A percentile compares a stretch with the other conserved stretches of the same genome.
Conservation (phyloP, 257 asterid genomes). For the Fraxinus quadrangulata region DNA sequence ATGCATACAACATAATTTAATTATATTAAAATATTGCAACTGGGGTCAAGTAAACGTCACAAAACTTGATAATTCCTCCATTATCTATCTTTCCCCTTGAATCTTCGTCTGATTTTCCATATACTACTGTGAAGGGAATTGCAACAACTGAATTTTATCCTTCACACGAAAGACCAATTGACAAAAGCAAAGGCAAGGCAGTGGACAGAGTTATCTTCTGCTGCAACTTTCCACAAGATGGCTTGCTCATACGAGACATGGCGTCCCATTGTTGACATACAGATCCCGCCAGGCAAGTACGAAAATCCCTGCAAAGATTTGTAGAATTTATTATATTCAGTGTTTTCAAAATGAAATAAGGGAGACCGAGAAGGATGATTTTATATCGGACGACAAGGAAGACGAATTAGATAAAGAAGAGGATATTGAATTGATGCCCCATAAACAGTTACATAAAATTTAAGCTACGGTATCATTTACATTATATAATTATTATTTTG, state of each 20-base stretch:
- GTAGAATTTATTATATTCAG: neutral
- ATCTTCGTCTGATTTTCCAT: neutral
- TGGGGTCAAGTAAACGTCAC: conserved; percentile 28
- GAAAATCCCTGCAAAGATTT: conserved; percentile 60
- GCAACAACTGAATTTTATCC: neutral
- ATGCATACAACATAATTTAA: conserved; percentile 9
- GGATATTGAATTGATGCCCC: too few species aligned
- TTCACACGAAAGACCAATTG: conserved; percentile 89
- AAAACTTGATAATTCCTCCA: conserved; percentile 36
- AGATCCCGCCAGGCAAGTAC: conserved; percentile 79
- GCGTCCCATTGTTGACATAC: conserved; percentile 97
- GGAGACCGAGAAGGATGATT: too few species aligned
- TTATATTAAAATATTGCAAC: conserved; percentile 32
- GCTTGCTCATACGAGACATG: conserved; percentile 87
- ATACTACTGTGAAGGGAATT: conserved; percentile 11
- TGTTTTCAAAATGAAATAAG: too few species aligned
- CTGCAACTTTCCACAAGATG: conserved; percentile 88
- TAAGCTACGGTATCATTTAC: too few species aligned
- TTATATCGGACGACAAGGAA: too few species aligned
- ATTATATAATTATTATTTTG: too few species aligned
- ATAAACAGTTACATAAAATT: too few species aligned
- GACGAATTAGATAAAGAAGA: too few species aligned
- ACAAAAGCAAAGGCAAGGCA: conserved; percentile 89
- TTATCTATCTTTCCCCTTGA: conserved; percentile 3
- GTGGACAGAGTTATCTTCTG: conserved; percentile 64